These are phyloP conservation scores for Barnettozyma salicaria DNA, from an alignment of 805 yeast species.

Conservation along the genomic window DNA sequence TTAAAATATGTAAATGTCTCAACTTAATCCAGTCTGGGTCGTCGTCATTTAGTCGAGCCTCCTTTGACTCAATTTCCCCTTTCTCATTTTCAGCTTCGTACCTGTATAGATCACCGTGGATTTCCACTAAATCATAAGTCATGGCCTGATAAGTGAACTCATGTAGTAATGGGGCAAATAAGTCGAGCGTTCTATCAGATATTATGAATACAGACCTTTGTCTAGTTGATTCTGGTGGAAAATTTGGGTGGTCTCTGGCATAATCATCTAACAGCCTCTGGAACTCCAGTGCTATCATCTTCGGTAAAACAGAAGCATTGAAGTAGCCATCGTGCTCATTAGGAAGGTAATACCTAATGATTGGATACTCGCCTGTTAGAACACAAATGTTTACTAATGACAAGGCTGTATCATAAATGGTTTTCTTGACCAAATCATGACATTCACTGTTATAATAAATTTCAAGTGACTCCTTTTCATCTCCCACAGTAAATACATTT, in stretches of 20 bases:
- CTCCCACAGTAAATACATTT: conserved; percentile 64
- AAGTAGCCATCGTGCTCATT: conserved; percentile 41
- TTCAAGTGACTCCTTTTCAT: conserved; percentile 58
- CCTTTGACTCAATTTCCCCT: conserved; percentile 37
- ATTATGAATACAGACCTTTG: conserved; percentile 72
- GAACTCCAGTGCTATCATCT: conserved; percentile 63
- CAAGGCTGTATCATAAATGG: conserved; percentile 53
- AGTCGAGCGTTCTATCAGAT: conserved; percentile 79
- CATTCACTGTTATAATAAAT: conserved; percentile 65
- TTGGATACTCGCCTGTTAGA: conserved; percentile 82
- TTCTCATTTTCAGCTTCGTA: conserved; percentile 53
- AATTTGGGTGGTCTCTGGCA: conserved; percentile 60
- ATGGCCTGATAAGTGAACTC: conserved; percentile 90
- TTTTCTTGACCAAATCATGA: conserved; percentile 50
- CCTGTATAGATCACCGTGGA: conserved; percentile 39
- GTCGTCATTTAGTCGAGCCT: conserved; percentile 46
- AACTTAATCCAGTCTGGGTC: conserved; percentile 71
- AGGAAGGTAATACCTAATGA: conserved; percentile 65
- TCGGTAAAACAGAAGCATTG: conserved; percentile 55
- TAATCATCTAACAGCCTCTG: conserved; percentile 70
- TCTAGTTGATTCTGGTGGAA: conserved; percentile 52
- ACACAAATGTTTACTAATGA: conserved; percentile 68
- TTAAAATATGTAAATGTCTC: conserved; percentile 70
- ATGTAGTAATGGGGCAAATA: conserved; percentile 78
- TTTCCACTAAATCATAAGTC: conserved; percentile 67